These are phyloP conservation scores for Triticum turgidum DNA, from an alignment of 176 grass and related monocot genomes.

Conservation along the genomic window DNA sequence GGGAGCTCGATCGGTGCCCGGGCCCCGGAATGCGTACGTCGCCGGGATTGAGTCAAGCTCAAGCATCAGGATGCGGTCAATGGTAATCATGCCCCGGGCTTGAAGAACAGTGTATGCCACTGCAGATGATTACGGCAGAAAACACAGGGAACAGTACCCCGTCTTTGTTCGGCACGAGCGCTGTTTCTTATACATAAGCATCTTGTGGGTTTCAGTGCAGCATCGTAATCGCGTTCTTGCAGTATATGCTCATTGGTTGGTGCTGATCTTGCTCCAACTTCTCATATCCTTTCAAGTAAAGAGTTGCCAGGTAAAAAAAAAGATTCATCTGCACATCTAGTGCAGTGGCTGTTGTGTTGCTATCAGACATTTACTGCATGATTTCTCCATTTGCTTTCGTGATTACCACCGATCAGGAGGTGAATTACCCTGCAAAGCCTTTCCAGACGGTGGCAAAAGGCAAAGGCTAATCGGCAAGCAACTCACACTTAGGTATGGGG, in stretches of 20 bases:
- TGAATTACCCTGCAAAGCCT: constrained; percentile 22
- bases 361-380: background rate
- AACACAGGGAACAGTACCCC: background rate
- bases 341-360: constrained; percentile 21
- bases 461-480: background rate
- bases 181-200: background rate
- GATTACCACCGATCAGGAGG: background rate
- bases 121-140: background rate
- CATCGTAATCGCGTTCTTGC: background rate
- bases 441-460: constrained; percentile 9
- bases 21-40: background rate
- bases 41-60: background rate
- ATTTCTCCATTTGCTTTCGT: background rate
- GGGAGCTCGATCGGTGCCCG: background rate
- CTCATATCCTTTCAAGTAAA: background rate
- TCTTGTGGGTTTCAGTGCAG: background rate
- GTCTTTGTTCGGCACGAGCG: background rate
- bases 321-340: background rate
- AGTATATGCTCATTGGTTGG: background rate
- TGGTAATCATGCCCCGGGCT: background rate
- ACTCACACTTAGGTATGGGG: background rate
- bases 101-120: background rate
- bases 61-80: background rate
- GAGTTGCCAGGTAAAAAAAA: background rate
- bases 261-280: background rate